Conservation (phyloP, 1,139 yeast genomes). For the Suhomyces bokatorum region DNA sequence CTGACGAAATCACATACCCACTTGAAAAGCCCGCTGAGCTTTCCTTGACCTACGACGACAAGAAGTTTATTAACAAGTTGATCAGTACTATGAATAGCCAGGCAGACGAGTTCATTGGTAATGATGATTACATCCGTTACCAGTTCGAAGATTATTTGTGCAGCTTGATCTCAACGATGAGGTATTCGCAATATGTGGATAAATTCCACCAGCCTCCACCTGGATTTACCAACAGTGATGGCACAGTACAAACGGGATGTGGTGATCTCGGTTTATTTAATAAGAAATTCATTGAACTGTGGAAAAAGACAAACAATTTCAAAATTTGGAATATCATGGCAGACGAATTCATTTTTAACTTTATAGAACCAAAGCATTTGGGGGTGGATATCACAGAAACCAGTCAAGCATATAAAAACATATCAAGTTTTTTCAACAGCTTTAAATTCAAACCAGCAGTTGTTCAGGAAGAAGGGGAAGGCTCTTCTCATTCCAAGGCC, state of each 20-base stretch:
- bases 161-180: constrained; percentile 70
- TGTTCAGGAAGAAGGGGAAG: background rate
- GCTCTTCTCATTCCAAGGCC: constrained; percentile 7
- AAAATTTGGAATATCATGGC: constrained; percentile 69
- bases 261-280: constrained; percentile 49
- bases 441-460: constrained; percentile 12
- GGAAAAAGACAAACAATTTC: constrained; percentile 71
- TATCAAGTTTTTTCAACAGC: constrained; percentile 27
- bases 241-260: constrained; percentile 15
- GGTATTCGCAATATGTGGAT: constrained; percentile 62
- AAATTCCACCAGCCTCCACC: constrained; percentile 46
- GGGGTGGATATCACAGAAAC: constrained; percentile 30
- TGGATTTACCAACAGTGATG: constrained; percentile 32
- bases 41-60: constrained; percentile 63
- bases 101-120: constrained; percentile 52
- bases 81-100: constrained; percentile 21
- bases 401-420: constrained; percentile 22
- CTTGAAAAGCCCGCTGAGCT: constrained; percentile 39
- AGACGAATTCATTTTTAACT: constrained; percentile 87
- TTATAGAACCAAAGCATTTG: constrained; percentile 77
- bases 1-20: constrained; percentile 46
- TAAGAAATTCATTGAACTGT: constrained; percentile 54
- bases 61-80: constrained; percentile 62
- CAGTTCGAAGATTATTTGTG: constrained; percentile 88
- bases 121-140: constrained; percentile 85